phyloP scores from a whole-genome alignment of 495 filamentous ascomycete genomes.

The Chaetomium tenue region DNA sequence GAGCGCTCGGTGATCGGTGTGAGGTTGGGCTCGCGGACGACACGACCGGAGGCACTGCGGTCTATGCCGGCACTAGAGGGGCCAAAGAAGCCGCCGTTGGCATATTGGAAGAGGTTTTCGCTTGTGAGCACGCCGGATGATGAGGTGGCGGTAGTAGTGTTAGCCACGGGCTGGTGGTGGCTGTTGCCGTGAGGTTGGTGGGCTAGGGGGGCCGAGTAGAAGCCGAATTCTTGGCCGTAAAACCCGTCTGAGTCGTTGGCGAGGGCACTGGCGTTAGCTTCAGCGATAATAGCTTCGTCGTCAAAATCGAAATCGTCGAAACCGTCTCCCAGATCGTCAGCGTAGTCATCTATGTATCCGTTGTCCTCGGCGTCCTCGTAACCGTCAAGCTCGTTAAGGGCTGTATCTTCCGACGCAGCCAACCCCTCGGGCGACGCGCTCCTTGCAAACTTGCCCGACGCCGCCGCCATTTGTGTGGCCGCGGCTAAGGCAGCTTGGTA shows the following conservation, averaged over 20 bases:
- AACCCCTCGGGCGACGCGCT: constrained; percentile 52
- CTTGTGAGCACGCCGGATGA: constrained; percentile 36
- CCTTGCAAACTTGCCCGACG: constrained; percentile 65
- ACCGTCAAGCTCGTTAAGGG: constrained; percentile 41
- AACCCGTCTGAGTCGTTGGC: constrained; percentile 89
- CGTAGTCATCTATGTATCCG: constrained; percentile 39
- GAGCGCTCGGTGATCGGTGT: constrained; percentile 96
- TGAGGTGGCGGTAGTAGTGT: constrained; percentile 3
- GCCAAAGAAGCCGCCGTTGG: constrained; percentile 90
- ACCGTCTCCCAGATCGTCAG: constrained; percentile 45
- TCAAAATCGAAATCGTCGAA: constrained; percentile 61
- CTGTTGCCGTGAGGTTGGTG: constrained; percentile 30
- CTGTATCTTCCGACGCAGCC: constrained; percentile 49
- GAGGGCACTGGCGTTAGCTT: constrained; percentile 88
- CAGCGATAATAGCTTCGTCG: constrained; percentile 89
- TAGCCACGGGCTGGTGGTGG: constrained; percentile 18
- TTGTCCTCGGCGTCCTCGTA: constrained; percentile 46
- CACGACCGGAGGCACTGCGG: constrained; percentile 57
- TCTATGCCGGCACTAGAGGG: constrained; percentile 59
- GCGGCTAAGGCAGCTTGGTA: constrained; percentile 80
- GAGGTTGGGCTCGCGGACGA: constrained; percentile 80
- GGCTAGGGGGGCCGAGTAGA: constrained; percentile 70
- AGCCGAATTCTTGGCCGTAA: constrained; percentile 97
- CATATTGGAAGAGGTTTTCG: constrained; percentile 54
- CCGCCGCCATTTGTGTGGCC: constrained; percentile 70